phyloP scores from a whole-genome alignment of 2,329 filamentous ascomycete species.

The Neurospora crassa region DNA sequence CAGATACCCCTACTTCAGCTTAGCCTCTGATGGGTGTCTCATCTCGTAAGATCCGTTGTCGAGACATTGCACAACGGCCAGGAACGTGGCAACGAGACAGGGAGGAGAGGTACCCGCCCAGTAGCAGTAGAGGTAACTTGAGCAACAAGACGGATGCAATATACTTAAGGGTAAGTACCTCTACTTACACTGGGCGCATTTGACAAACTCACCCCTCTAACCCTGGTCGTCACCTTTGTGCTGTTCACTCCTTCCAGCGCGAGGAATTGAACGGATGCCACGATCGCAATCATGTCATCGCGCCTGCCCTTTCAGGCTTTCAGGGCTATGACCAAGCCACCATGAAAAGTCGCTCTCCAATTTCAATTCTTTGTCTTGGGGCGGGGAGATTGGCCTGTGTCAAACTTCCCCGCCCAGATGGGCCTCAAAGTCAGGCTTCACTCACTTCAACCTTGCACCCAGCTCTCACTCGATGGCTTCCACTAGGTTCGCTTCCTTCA shows the following conservation, averaged over 20 bases:
- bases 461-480: not conserved
- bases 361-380: not conserved
- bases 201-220: not conserved
- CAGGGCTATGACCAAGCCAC: not conserved
- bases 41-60: not conserved
- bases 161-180: not conserved
- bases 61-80: not conserved
- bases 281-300: not conserved
- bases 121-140: not conserved
- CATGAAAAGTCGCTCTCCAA: not conserved
- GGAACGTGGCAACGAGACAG: not conserved
- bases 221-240: not conserved
- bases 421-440: not conserved
- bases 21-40: not conserved
- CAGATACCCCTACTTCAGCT: not conserved
- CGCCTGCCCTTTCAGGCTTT: not conserved
- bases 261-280: not conserved
- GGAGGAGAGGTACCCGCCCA: not conserved
- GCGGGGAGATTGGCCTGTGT: not conserved
- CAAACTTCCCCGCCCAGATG: not conserved
- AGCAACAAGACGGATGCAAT: not conserved
- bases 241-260: not conserved
- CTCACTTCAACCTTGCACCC: not conserved
- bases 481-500: not conserved
- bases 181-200: not conserved